Base-by-base conservation (phyloP, 495 filamentous ascomycete genomes). In the Daldinia bambusicola region DNA sequence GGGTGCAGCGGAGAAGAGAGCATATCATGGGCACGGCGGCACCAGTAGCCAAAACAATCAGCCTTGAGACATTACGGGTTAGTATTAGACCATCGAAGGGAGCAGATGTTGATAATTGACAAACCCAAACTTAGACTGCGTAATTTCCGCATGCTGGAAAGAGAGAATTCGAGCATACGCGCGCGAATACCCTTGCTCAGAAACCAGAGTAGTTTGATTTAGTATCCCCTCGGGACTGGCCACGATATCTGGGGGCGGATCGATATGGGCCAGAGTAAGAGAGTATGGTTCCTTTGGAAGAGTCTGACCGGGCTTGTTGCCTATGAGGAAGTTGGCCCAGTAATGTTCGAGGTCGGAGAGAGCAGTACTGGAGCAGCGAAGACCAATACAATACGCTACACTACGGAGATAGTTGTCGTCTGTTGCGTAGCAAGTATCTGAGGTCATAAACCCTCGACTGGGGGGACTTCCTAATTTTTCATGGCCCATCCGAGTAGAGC, bases 351-450 rank as follows among this genome's bases (percentile, higher is more conserved):
- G 56, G 36, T 70, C 58, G 30, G 59, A 78, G 8, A 58, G 52
- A 9, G 74, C 16, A 30, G 77, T 62, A 36, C 56, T 59, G 13
- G 55, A 31, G 59, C 81, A 82, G 8, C 67, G 72, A 2, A 69
- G 69, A 20, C 58, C 59, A 45, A 83, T 80, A 55, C 81, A 83
- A n/a, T 74, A 81, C 8, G 78, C 80, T 12, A 81, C 57, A 10
- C 77, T 83, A 1, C 50, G 66, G 20, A 82, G 79, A 50, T 64
- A 83, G n/a, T 66, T 63, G 18, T 74, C 68, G 63, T 81, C 74
- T 9, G 50, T 65, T 12, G 80, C 80, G 18, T 76, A 76, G 61
- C 81, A 83, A n/a, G 75, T 66, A 7, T 74, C 67, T 2, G 74
- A 68, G 16, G 79, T 82, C 32, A 57, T 63, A 26, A 62, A 58